phyloP scores from a whole-genome alignment of 768 basidiomycete genomes.

The Strobilomyces confusus region DNA sequence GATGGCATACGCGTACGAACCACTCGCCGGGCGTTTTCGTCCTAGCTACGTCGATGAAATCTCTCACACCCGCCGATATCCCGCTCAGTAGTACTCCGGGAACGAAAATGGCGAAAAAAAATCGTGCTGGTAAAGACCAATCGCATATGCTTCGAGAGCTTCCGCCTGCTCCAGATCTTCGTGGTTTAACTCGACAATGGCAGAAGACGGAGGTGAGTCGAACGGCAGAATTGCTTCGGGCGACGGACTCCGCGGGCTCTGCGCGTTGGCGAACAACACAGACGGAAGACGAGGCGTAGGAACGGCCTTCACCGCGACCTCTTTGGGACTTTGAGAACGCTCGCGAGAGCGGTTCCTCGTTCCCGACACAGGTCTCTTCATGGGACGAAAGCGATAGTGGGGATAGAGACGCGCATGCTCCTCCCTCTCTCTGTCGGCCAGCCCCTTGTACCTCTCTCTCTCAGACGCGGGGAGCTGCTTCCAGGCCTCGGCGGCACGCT shows the following conservation, averaged over 20 bases:
- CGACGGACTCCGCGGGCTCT: conserved; percentile 1
- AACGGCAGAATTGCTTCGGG: neutral
- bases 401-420: conserved; percentile 58
- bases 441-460: conserved; percentile 44
- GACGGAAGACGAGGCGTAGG: conserved; percentile 9
- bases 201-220: neutral
- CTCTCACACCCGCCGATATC: neutral
- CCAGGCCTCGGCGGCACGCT: conserved; percentile 77
- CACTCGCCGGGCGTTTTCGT: too few species aligned
- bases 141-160: conserved; percentile 29
- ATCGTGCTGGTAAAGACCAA: conserved; percentile 27
- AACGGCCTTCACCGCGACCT: too few species aligned
- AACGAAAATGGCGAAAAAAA: conserved; percentile 20
- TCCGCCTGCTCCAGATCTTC: conserved; percentile 25
- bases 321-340: neutral
- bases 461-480: conserved; percentile 46
- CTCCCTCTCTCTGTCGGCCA: conserved; percentile 53
- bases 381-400: conserved; percentile 60
- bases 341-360: conserved; percentile 17
- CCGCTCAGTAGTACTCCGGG: conserved; percentile 16
- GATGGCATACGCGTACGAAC: too few species aligned
- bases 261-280: conserved; percentile 8
- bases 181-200: neutral
- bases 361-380: conserved; percentile 34
- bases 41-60: neutral